Evolutionary conservation across 345 rosid genomes (phyloP).

Genomic region (Moricandia moricandioides): DNA sequence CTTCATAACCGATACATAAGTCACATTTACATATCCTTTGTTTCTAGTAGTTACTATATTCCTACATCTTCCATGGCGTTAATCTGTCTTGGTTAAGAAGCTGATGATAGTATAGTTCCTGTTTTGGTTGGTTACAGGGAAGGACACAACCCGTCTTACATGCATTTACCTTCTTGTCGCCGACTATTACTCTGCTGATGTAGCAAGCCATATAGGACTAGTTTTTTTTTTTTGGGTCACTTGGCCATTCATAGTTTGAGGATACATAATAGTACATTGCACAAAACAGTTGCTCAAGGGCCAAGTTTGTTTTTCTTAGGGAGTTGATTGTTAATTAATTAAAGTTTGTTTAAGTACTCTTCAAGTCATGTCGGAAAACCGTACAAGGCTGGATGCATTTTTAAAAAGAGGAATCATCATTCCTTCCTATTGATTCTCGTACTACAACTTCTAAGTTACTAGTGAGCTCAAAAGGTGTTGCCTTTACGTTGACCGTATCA

Average conservation of each 20-base stretch:
- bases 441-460: too few species aligned
- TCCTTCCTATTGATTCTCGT: too few species aligned
- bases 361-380: too few species aligned
- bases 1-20: constrained; percentile 96
- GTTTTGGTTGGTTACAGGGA: constrained; percentile 56
- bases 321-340: too few species aligned
- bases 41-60: not conserved
- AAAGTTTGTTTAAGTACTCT: too few species aligned
- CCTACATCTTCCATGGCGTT: not conserved
- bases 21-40: constrained; percentile 1
- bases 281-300: constrained; percentile 24
- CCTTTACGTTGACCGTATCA: constrained; percentile 42
- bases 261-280: constrained; percentile 27
- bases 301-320: constrained; percentile 18
- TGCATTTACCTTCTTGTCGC: constrained; percentile 94
- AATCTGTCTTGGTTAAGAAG: not conserved
- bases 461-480: constrained; percentile 23
- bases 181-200: constrained; percentile 94
- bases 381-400: too few species aligned
- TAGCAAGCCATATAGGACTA: constrained; percentile 43
- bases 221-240: constrained; percentile 11
- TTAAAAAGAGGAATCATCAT: too few species aligned
- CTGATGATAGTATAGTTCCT: not conserved
- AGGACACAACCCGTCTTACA: constrained; percentile 93
- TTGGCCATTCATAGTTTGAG: constrained; percentile 22